Percentiles rank a stretch among this genome's conserved stretches.
These are phyloP conservation scores for Ganoderma sinense DNA, from an alignment of 1,284 basidiomycete species.

Conservation along the genomic window DNA sequence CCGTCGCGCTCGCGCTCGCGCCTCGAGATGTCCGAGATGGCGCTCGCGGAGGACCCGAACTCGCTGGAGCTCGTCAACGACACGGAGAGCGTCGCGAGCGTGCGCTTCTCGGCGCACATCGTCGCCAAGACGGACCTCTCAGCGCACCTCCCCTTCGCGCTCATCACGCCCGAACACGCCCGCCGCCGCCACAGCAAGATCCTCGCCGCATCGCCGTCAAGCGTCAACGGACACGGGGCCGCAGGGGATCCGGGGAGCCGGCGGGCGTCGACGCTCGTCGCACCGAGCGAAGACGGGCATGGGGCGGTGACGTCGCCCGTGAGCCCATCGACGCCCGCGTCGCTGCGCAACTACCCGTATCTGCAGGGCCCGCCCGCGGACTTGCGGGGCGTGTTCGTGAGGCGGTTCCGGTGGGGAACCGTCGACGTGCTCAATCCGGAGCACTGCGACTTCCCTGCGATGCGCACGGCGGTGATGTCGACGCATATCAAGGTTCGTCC, in stretches of 20 bases:
- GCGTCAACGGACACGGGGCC: conserved; percentile 23
- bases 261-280: conserved; percentile 35
- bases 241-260: conserved; percentile 15
- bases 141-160: conserved; percentile 72
- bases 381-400: conserved; percentile 73
- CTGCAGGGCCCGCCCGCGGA: conserved; percentile 64
- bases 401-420: conserved; percentile 84
- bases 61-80: conserved; percentile 62
- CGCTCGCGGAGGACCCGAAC: conserved; percentile 49
- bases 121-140: conserved; percentile 64
- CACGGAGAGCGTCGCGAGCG: conserved; percentile 70
- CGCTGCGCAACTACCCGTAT: conserved; percentile 50
- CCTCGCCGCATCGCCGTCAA: conserved; percentile 16
- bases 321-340: conserved; percentile 33
- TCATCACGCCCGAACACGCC: conserved; percentile 73
- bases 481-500: conserved; percentile 76
- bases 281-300: conserved; percentile 55
- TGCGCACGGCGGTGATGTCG: conserved; percentile 79
- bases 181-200: conserved; percentile 42
- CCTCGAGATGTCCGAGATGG: conserved; percentile 63
- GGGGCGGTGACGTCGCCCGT: conserved; percentile 37
- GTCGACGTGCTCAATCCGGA: conserved; percentile 83
- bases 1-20: conserved; percentile 75
- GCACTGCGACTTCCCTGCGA: conserved; percentile 84
- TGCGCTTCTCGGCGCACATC: conserved; percentile 76